Evolutionary conservation across 2,329 filamentous ascomycete genomes (phyloP).

Genomic region (Mycogone perniciosa): DNA sequence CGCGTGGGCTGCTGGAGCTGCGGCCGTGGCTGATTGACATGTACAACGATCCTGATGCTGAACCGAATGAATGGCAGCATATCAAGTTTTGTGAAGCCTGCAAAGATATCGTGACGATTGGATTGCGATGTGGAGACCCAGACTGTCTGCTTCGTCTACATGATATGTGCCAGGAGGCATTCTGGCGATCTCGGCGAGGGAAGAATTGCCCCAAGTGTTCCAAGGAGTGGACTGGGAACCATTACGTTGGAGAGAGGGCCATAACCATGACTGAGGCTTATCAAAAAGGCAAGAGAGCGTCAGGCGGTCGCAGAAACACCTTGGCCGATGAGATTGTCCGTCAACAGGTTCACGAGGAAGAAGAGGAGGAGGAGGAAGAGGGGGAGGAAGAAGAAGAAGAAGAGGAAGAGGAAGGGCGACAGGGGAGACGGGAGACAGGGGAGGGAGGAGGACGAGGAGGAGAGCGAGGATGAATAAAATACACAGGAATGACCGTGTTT

Average conservation of each 20-base stretch:
- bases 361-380: constrained; percentile 17
- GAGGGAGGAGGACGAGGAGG: not conserved
- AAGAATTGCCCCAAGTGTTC: constrained; percentile 60
- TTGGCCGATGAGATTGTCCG: constrained; percentile 30
- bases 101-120: constrained; percentile 80
- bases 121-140: constrained; percentile 65
- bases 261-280: constrained; percentile 49
- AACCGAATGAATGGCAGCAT: constrained; percentile 57
- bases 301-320: constrained; percentile 26
- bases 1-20: constrained; percentile 78
- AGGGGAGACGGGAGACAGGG: too few relatives aligned
- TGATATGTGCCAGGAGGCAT: constrained; percentile 65
- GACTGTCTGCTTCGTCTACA: constrained; percentile 69
- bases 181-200: constrained; percentile 60
- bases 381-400: constrained; percentile 3
- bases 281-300: constrained; percentile 36
- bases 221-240: constrained; percentile 41
- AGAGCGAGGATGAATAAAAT: constrained; percentile 12
- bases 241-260: constrained; percentile 51
- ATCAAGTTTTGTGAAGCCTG: constrained; percentile 88
- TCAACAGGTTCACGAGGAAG: constrained; percentile 22
- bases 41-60: constrained; percentile 71
- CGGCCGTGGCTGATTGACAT: constrained; percentile 77
- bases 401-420: not conserved
- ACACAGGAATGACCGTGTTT: too few relatives aligned